Conservation (phyloP, 1,284 basidiomycete species). For the Takashimella tepidaria region DNA sequence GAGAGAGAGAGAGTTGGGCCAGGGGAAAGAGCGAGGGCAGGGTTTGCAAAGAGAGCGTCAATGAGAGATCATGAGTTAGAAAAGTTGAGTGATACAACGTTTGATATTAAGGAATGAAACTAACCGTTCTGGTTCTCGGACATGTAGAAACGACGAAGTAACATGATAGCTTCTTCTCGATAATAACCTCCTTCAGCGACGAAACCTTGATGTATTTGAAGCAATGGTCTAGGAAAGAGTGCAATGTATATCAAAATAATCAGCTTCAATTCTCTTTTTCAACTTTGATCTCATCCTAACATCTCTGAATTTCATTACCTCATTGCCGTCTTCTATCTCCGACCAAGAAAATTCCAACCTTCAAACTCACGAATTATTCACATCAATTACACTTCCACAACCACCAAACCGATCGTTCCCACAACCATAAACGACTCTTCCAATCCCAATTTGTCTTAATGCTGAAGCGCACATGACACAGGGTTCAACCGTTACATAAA, state of each 20-base stretch:
- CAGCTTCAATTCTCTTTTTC: background rate
- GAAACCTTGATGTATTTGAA: constrained; percentile 71
- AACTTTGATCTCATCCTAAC: too few species aligned
- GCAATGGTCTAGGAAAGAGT: constrained; percentile 26
- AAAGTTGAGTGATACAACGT: background rate
- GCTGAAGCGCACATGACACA: constrained; percentile 99
- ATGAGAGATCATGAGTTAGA: background rate
- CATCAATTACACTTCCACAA: constrained; percentile 87
- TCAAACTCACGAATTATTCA: constrained; percentile 64
- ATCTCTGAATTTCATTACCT: background rate
- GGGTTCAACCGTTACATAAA: constrained; percentile 98
- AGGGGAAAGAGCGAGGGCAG: too few species aligned
- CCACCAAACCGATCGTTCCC: constrained; percentile 97
- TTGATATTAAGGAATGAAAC: constrained; percentile 28
- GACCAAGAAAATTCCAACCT: too few species aligned
- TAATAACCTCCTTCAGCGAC: constrained; percentile 74
- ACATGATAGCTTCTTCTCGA: constrained; percentile 91
- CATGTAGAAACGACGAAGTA: constrained; percentile 89
- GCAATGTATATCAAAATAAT: background rate
- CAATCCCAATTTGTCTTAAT: constrained; percentile 86
- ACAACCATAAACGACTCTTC: constrained; percentile 86
- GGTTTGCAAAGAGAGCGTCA: too few species aligned
- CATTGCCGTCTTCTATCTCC: too few species aligned
- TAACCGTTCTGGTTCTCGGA: constrained; percentile 89
- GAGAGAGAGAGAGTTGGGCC: too few species aligned